Conservation (phyloP, 1,139 yeast genomes). For the Hemisphaericaspora xylofermentans region DNA sequence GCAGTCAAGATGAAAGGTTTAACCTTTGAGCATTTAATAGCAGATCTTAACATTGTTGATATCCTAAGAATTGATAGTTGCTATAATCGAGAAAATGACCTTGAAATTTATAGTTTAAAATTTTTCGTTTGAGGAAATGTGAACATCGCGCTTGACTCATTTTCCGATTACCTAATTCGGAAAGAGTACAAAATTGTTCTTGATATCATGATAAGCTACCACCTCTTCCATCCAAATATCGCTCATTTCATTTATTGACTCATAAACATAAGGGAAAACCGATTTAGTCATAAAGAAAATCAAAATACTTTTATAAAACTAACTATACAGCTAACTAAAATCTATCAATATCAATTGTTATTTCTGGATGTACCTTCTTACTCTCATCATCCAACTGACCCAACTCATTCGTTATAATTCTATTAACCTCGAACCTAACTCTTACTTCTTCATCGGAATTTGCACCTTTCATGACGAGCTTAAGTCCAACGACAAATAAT, state of each 20-base stretch:
- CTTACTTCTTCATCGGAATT: slow-evolving; percentile 66
- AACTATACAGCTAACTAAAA: too few species aligned
- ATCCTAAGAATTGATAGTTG: background rate
- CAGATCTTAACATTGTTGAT: slow-evolving; percentile 3
- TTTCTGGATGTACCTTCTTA: slow-evolving; percentile 44
- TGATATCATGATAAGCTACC: too few species aligned
- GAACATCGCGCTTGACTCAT: slow-evolving; percentile 41
- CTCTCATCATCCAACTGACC: slow-evolving; percentile 22
- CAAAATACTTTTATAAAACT: too few species aligned
- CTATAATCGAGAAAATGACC: background rate
- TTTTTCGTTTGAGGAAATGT: background rate
- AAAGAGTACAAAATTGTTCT: too few species aligned
- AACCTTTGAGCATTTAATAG: background rate
- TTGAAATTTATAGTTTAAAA: background rate
- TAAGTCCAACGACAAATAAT: slow-evolving; percentile 55
- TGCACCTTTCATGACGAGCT: slow-evolving; percentile 62
- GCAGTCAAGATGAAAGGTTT: background rate
- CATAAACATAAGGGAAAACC: too few species aligned
- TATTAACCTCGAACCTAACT: slow-evolving; percentile 52
- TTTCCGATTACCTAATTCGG: slow-evolving; percentile 26
- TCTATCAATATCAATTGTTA: slow-evolving; percentile 62
- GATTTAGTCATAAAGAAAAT: background rate
- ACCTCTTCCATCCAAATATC: too few species aligned
- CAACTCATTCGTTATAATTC: slow-evolving; percentile 41
- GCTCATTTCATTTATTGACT: background rate